Evolutionary conservation across 768 basidiomycete genomes (phyloP).

Genomic region (Pleurotus djamor): DNA sequence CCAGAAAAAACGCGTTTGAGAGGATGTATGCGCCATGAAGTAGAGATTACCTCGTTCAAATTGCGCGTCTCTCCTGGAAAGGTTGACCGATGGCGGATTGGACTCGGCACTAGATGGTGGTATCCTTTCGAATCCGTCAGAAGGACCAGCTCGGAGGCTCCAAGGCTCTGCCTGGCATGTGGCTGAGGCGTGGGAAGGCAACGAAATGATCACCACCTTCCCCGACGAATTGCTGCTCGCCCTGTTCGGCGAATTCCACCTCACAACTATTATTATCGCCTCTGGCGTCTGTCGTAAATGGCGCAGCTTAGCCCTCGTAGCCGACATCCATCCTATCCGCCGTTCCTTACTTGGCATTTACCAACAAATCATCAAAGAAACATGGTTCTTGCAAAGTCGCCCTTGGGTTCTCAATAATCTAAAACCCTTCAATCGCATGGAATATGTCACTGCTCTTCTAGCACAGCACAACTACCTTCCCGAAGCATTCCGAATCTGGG

Average conservation of each 20-base stretch:
- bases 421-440: neutral
- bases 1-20: neutral
- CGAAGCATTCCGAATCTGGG: conserved; percentile 19
- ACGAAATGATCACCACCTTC: neutral
- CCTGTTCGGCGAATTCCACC: neutral
- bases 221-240: neutral
- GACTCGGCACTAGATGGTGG: conserved; percentile 27
- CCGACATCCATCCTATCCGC: neutral
- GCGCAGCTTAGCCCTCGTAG: neutral
- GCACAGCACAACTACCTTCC: conserved; percentile 11
- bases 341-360: neutral
- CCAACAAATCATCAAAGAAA: neutral
- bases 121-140: neutral
- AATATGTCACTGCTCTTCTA: conserved; percentile 11
- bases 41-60: conserved; percentile 31
- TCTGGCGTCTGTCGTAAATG: neutral
- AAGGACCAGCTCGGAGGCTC: neutral
- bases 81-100: conserved; percentile 27
- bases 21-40: neutral
- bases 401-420: neutral
- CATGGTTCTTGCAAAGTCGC: neutral
- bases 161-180: no score
- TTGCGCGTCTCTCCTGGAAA: conserved; percentile 27
- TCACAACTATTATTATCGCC: neutral
- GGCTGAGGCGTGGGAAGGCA: no score